Evolutionary conservation across 1,284 basidiomycete species (phyloP).

Genomic region (Austropuccinia psidii): DNA sequence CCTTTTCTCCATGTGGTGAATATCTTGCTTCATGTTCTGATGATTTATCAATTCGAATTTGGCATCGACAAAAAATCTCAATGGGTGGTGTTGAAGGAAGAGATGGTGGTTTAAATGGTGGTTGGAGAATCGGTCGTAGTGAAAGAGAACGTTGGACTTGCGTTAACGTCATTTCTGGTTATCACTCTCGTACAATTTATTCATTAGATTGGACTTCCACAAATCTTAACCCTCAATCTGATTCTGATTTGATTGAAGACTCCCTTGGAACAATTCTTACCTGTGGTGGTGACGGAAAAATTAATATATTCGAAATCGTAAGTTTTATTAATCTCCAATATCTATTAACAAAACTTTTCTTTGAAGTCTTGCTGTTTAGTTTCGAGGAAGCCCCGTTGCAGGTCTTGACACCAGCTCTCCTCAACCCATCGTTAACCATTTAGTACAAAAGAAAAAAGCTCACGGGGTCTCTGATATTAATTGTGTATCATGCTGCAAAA

Average conservation of each 20-base stretch:
- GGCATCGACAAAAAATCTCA: constrained; percentile 48
- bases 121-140: constrained; percentile 42
- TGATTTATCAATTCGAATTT: constrained; percentile 61
- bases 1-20: constrained; percentile 66
- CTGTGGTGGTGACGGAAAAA: constrained; percentile 66
- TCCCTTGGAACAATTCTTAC: constrained; percentile 64
- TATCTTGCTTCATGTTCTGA: constrained; percentile 75
- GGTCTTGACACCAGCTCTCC: constrained; percentile 40
- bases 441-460: constrained; percentile 53
- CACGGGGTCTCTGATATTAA: constrained; percentile 74
- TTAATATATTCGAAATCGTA: constrained; percentile 65
- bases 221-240: constrained; percentile 10
- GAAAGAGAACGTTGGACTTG: constrained; percentile 49
- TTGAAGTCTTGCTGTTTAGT: neutral
- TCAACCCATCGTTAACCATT: constrained; percentile 45
- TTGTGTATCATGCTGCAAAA: constrained; percentile 62
- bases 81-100: constrained; percentile 38
- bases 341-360: neutral
- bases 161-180: constrained; percentile 44
- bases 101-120: constrained; percentile 41
- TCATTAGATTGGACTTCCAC: constrained; percentile 63
- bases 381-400: constrained; percentile 39
- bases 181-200: constrained; percentile 67
- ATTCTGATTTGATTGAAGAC: constrained; percentile 37
- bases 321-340: constrained; percentile 24